Conservation (phyloP, 331 rosid genomes). For the Prunus yedoensis region DNA sequence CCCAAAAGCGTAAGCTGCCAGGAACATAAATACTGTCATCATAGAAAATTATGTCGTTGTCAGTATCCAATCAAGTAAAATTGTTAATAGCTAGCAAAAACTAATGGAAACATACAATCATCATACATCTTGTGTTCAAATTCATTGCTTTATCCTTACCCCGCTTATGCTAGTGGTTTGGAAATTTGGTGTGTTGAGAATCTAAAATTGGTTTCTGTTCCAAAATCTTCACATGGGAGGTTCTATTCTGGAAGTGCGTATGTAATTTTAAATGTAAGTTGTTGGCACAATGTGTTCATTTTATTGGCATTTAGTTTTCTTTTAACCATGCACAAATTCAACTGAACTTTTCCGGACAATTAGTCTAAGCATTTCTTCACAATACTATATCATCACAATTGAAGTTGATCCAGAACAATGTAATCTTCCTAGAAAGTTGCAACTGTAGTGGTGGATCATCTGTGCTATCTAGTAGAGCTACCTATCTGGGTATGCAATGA, state of each 20-base stretch:
- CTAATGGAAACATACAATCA: background rate
- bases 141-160: conserved; percentile 47
- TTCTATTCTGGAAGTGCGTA: conserved; percentile 85
- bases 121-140: conserved; percentile 19
- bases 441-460: conserved; percentile 19
- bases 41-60: background rate
- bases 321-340: background rate
- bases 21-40: background rate
- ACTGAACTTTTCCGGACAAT: background rate
- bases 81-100: background rate
- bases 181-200: conserved; percentile 93
- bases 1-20: background rate
- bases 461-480: conserved; percentile 8
- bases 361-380: conserved; percentile 12
- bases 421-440: conserved; percentile 15
- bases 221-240: conserved; percentile 64
- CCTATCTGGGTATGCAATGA: conserved; percentile 17
- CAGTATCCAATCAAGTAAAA: too few species aligned
- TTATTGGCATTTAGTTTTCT: conserved; percentile 16
- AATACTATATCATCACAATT: conserved; percentile 12
- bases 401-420: conserved; percentile 19
- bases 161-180: conserved; percentile 56
- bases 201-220: conserved; percentile 55
- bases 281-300: conserved; percentile 7
- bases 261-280: conserved; percentile 77